These are phyloP conservation scores for Carex kokanica DNA, from an alignment of 176 grass and related monocot species.

Conservation along the genomic window DNA sequence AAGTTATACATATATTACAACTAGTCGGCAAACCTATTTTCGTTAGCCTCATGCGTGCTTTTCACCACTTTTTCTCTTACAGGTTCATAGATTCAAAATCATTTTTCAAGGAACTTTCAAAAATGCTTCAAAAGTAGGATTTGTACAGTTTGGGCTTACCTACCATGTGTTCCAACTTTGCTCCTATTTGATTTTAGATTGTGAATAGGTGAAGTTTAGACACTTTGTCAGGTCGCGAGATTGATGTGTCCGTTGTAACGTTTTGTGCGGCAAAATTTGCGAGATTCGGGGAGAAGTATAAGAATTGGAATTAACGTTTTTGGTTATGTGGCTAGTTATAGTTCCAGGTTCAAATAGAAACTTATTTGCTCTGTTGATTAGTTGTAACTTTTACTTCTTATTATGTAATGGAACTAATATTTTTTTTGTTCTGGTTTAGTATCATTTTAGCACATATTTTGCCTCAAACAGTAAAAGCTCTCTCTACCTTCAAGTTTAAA, in stretches of 20 bases:
- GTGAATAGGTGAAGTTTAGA: slow-evolving; percentile 24
- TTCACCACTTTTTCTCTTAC: slow-evolving; percentile 6
- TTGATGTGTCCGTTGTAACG: background rate
- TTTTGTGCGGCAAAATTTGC: background rate
- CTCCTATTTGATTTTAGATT: slow-evolving; percentile 16
- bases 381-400: background rate
- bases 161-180: slow-evolving; percentile 11
- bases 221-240: background rate
- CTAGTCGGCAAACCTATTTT: background rate
- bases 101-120: background rate
- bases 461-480: background rate
- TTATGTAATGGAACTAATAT: background rate
- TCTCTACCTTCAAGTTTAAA: background rate
- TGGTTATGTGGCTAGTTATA: slow-evolving; percentile 15
- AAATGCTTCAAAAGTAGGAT: slow-evolving; percentile 33
- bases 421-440: background rate
- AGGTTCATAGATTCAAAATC: slow-evolving; percentile 52
- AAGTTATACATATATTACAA: background rate
- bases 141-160: slow-evolving; percentile 66
- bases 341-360: background rate
- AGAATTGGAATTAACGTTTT: background rate
- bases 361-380: background rate
- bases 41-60: slow-evolving; percentile 26
- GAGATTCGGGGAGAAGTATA: background rate
- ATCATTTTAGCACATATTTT: background rate